phyloP scores from a whole-genome alignment of 2,329 filamentous ascomycete species.

The Botrytis fragariae region DNA sequence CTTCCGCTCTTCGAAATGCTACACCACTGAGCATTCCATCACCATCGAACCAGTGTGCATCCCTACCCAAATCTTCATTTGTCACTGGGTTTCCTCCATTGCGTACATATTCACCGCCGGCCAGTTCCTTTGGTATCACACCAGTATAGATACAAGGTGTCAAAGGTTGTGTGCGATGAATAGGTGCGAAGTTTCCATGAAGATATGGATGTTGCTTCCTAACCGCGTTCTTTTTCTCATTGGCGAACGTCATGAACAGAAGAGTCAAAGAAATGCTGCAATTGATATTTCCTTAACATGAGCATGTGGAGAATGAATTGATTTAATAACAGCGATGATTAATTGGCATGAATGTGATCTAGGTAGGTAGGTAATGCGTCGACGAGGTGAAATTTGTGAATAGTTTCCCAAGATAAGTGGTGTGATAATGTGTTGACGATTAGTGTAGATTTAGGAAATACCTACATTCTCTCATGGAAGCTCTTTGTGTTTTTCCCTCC shows the following conservation, averaged over 20 bases:
- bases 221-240: conserved; percentile 29
- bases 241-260: conserved; percentile 28
- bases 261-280: conserved; percentile 26
- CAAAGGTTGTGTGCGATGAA: conserved; percentile 53
- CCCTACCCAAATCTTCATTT: conserved; percentile 58
- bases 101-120: conserved; percentile 68
- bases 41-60: conserved; percentile 73
- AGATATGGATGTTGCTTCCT: conserved; percentile 48
- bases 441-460: neutral
- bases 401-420: neutral
- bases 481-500: neutral
- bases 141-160: conserved; percentile 58
- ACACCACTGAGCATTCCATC: conserved; percentile 73
- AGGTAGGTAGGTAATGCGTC: neutral
- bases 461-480: neutral
- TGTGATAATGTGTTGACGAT: neutral
- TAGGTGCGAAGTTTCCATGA: conserved; percentile 67
- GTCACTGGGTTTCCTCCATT: conserved; percentile 68
- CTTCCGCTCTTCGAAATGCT: conserved; percentile 49
- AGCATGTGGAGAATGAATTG: neutral
- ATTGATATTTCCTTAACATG: neutral
- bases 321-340: neutral
- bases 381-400: neutral
- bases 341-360: neutral
- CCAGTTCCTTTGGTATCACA: conserved; percentile 60